Conservation (phyloP, 257 asterid genomes). For the Solanum commersonii region DNA sequence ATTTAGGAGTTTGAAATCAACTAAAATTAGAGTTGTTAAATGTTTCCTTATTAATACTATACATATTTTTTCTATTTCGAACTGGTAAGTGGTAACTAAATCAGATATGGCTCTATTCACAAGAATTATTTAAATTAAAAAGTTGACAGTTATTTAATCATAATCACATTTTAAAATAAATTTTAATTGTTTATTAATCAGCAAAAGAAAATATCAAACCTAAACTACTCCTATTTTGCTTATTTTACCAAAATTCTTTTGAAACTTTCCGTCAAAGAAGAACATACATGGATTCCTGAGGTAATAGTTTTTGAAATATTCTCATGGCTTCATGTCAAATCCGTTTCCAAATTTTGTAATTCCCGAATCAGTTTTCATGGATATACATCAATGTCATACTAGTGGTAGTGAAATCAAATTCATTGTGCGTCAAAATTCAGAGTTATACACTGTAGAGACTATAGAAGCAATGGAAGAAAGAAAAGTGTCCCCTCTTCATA, state of each 20-base stretch:
- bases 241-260: background rate
- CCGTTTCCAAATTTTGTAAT: background rate
- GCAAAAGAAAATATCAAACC: background rate
- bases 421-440: background rate
- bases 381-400: background rate
- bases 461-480: background rate
- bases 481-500: background rate
- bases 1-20: background rate
- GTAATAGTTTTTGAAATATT: background rate
- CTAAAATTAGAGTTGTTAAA: background rate
- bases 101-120: too few species aligned
- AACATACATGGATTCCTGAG: background rate
- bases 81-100: background rate
- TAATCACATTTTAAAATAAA: too few species aligned
- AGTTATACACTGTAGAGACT: background rate
- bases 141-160: background rate
- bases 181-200: background rate
- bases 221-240: background rate
- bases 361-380: background rate
- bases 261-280: background rate
- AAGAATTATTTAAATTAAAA: background rate
- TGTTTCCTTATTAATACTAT: background rate
- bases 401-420: background rate
- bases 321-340: background rate
- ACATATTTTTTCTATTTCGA: background rate